Percentiles rank a stretch among this genome's conserved stretches.
Conservation (phyloP, 2,329 filamentous ascomycete species). For the Phaeosphaeriaceae sp. region DNA sequence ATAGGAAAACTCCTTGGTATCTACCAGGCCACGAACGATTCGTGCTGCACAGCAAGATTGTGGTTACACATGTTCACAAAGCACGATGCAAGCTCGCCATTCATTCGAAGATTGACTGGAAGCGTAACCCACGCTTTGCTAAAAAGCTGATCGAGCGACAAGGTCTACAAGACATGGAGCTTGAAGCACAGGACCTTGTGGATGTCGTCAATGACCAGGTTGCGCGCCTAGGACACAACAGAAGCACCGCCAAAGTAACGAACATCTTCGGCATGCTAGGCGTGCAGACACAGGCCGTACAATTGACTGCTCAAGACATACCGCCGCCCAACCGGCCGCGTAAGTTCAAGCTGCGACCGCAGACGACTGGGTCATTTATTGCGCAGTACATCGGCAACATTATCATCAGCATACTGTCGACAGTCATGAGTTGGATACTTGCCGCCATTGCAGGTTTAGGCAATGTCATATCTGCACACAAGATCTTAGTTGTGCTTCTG, state of each 20-base stretch:
- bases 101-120: conserved; percentile 88
- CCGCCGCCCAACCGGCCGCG: conserved; percentile 45
- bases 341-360: conserved; percentile 55
- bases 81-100: conserved; percentile 90
- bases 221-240: conserved; percentile 74
- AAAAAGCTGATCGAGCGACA: conserved; percentile 63
- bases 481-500: conserved; percentile 74
- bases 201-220: conserved; percentile 81
- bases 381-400: conserved; percentile 76
- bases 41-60: conserved; percentile 84
- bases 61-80: conserved; percentile 92
- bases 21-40: conserved; percentile 82
- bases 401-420: conserved; percentile 75
- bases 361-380: conserved; percentile 72
- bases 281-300: conserved; percentile 68
- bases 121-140: conserved; percentile 58
- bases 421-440: conserved; percentile 78
- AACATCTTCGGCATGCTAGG: conserved; percentile 81
- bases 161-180: conserved; percentile 76
- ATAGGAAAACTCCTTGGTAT: conserved; percentile 77
- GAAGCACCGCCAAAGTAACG: conserved; percentile 77
- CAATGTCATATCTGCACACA: conserved; percentile 74
- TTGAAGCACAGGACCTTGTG: conserved; percentile 76
- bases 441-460: conserved; percentile 70
- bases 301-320: conserved; percentile 46